Evolutionary conservation across 73 alveolate species (phyloP).

Genomic region (Stentor coeruleus): DNA sequence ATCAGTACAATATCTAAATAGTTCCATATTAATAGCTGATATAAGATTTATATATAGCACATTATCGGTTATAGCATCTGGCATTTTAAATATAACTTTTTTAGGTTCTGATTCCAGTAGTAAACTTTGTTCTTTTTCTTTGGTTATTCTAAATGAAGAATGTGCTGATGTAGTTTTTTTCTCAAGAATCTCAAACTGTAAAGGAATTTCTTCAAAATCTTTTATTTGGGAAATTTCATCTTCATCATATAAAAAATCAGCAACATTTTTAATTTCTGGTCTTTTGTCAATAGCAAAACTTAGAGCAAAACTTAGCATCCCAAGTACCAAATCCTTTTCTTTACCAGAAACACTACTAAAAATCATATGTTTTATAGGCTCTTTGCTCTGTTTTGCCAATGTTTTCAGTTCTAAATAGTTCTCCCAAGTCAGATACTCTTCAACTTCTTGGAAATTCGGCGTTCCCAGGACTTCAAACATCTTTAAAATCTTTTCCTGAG

Average conservation of each 20-base stretch:
- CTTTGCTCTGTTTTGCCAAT: not conserved
- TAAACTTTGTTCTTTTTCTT: too few species aligned
- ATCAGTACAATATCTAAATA: not conserved
- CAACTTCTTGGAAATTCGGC: not conserved
- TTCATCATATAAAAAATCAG: not conserved
- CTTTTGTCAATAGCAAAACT: not conserved
- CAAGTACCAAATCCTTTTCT: not conserved
- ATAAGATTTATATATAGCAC: not conserved
- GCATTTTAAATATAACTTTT: not conserved
- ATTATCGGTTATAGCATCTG: not conserved
- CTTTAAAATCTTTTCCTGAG: not conserved
- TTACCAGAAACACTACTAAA: not conserved
- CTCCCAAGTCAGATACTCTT: slow-evolving; percentile 17
- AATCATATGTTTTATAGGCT: not conserved
- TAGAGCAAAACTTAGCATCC: not conserved
- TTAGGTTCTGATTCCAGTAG: too few species aligned
- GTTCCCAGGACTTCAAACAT: slow-evolving; percentile 17
- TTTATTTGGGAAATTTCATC: not conserved
- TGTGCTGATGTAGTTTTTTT: too few species aligned
- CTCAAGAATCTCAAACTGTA: too few species aligned
- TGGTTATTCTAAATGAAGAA: too few species aligned
- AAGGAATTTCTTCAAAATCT: too few species aligned
- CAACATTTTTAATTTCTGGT: not conserved
- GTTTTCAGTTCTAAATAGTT: not conserved
- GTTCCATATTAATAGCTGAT: not conserved